A percentile compares a stretch with the other conserved stretches of the same genome.
Evolutionary conservation across 2,329 filamentous ascomycete species (phyloP).

Genomic region (Alternaria sp.): DNA sequence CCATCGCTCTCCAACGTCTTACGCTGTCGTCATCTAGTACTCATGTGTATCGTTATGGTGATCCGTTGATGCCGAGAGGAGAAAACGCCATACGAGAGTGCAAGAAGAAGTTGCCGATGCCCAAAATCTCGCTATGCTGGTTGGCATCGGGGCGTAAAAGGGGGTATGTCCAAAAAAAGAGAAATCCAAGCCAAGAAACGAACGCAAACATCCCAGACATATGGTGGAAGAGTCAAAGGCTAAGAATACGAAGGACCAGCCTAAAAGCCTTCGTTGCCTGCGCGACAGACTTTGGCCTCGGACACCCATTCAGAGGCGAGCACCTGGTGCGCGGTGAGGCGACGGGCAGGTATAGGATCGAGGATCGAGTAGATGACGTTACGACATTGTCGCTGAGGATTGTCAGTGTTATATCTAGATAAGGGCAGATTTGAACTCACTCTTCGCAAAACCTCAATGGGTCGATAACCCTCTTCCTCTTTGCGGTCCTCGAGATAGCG

Average conservation of each 20-base stretch:
- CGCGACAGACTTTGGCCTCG: constrained; percentile 96
- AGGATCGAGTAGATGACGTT: constrained; percentile 99
- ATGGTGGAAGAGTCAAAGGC: constrained; percentile 19
- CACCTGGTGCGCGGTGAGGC: constrained; percentile 95
- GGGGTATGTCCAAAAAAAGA: constrained; percentile 46
- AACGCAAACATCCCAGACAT: constrained; percentile 27
- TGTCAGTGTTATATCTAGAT: constrained; percentile 20
- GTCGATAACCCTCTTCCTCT: constrained; percentile 94
- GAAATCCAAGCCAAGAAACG: constrained; percentile 35
- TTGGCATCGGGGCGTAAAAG: constrained; percentile 46
- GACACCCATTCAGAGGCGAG: constrained; percentile 99
- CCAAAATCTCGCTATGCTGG: constrained; percentile 47
- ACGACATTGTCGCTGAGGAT: constrained; percentile 83
- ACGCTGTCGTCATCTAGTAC: constrained; percentile 36
- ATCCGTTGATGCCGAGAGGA: constrained; percentile 28
- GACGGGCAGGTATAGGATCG: constrained; percentile 89
- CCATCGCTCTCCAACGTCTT: constrained; percentile 12
- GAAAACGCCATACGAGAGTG: constrained; percentile 35
- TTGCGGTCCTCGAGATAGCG: constrained; percentile 91
- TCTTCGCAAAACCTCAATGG: constrained; percentile 93
- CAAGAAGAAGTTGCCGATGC: constrained; percentile 34
- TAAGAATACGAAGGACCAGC: constrained; percentile 21
- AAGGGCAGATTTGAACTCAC: constrained; percentile 65
- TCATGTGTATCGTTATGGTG: constrained; percentile 31
- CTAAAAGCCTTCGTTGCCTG: constrained; percentile 93